Evolutionary conservation across 2,329 filamentous ascomycete genomes (phyloP).

Genomic region (Talaromyces verruculosus): DNA sequence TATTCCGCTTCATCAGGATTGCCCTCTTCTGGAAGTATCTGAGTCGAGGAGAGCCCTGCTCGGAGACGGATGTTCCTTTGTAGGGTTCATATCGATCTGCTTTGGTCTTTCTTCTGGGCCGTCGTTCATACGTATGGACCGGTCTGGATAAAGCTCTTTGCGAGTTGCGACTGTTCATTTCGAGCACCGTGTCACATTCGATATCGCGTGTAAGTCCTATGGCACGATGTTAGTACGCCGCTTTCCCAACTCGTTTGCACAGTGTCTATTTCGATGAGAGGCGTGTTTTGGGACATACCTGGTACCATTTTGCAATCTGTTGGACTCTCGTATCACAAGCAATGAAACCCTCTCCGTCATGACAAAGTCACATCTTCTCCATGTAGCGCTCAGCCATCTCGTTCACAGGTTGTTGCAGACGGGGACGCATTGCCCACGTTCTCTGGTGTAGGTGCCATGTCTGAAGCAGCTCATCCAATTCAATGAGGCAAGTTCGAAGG

Average conservation of each 20-base stretch:
- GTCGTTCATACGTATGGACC: slow-evolving; percentile 48
- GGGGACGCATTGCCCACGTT: neutral
- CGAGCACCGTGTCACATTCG: neutral
- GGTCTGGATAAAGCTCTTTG: neutral
- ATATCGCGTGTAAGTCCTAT: neutral
- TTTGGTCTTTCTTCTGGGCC: slow-evolving; percentile 57
- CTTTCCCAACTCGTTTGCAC: neutral
- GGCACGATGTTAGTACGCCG: neutral
- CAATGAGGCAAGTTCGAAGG: neutral
- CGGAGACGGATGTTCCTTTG: neutral
- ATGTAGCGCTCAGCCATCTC: neutral
- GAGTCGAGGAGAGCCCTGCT: neutral
- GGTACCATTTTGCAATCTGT: neutral
- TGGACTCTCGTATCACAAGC: too few relatives aligned
- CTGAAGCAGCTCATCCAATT: neutral
- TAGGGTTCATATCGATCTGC: slow-evolving; percentile 56
- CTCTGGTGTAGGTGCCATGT: neutral
- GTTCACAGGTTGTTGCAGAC: neutral
- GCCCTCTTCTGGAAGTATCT: slow-evolving; percentile 27
- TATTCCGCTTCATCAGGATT: slow-evolving; percentile 28
- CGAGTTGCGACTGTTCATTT: neutral
- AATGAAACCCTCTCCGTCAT: neutral
- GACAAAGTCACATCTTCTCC: neutral
- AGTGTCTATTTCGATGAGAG: neutral
- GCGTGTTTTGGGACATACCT: neutral